phyloP scores from a whole-genome alignment of 495 filamentous ascomycete species.

The Xylaria intraflava region DNA sequence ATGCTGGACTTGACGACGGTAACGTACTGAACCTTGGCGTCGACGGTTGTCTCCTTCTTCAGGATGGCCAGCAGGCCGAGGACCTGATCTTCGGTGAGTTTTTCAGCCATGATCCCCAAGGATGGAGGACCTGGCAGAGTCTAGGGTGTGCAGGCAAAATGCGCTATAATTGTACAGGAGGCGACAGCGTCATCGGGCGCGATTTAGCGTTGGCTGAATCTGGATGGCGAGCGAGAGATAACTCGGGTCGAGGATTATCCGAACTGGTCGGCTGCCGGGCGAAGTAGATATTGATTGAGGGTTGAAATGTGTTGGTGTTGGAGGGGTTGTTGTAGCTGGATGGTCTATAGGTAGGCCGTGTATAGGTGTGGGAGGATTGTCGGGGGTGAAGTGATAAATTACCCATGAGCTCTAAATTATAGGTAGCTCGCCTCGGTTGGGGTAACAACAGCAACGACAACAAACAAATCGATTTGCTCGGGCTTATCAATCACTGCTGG shows the following conservation, averaged over 20 bases:
- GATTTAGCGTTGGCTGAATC: not conserved
- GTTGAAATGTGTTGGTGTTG: not conserved
- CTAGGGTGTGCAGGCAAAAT: constrained; percentile 8
- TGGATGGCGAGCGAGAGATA: not conserved
- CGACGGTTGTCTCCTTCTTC: constrained; percentile 60
- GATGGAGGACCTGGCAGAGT: constrained; percentile 20
- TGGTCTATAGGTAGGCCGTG: not conserved
- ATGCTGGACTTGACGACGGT: constrained; percentile 74
- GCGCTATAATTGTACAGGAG: not conserved
- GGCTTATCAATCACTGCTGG: not conserved
- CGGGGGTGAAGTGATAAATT: not conserved
- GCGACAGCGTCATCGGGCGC: not conserved
- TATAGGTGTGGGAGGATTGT: constrained; percentile 5
- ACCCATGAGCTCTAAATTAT: too few species aligned
- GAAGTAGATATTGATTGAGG: not conserved
- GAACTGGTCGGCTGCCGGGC: not conserved
- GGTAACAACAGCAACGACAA: not conserved
- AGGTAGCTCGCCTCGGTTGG: too few species aligned
- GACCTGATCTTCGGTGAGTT: constrained; percentile 57
- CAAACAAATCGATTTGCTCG: not conserved
- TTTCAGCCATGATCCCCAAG: constrained; percentile 41
- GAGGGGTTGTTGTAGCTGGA: constrained; percentile 1
- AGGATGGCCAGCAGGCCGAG: constrained; percentile 58
- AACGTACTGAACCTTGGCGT: constrained; percentile 63
- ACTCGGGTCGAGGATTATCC: not conserved